These are phyloP conservation scores for Dendryphion nanum DNA, from an alignment of 2,329 filamentous ascomycete genomes.

Conservation along the genomic window DNA sequence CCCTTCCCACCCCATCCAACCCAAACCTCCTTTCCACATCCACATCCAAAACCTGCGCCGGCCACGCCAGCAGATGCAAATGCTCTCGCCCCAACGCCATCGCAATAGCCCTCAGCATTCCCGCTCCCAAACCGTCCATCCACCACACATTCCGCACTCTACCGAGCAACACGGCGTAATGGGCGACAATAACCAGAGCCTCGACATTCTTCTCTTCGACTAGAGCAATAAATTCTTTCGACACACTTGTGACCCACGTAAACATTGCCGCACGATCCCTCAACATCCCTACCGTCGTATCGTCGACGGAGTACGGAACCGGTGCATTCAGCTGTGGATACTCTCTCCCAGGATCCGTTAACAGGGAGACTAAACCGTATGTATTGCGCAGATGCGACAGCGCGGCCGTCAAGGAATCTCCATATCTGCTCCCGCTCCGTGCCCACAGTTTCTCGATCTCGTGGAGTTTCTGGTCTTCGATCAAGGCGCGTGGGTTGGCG, in stretches of 20 bases:
- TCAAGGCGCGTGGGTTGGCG: slow-evolving; percentile 20
- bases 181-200: slow-evolving; percentile 38
- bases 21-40: slow-evolving; percentile 9
- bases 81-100: slow-evolving; percentile 30
- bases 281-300: slow-evolving; percentile 23
- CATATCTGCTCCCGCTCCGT: slow-evolving; percentile 7
- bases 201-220: slow-evolving; percentile 29
- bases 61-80: slow-evolving; percentile 32
- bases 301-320: slow-evolving; percentile 29
- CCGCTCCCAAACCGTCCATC: slow-evolving; percentile 32
- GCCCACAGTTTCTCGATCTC: slow-evolving; percentile 27
- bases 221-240: slow-evolving; percentile 27
- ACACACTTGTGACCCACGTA: slow-evolving; percentile 28
- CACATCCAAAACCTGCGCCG: slow-evolving; percentile 25
- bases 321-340: slow-evolving; percentile 22
- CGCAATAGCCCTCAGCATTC: slow-evolving; percentile 32
- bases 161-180: slow-evolving; percentile 38
- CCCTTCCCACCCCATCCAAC: background rate
- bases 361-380: slow-evolving; percentile 29
- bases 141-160: slow-evolving; percentile 36
- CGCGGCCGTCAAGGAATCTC: slow-evolving; percentile 19
- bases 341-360: slow-evolving; percentile 20
- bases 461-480: slow-evolving; percentile 26
- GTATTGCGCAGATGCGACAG: slow-evolving; percentile 26
- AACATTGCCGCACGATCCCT: slow-evolving; percentile 35